Evolutionary conservation across 192 early-diverging fungal species (phyloP).

Genomic region (Umbelopsis isabellina): DNA sequence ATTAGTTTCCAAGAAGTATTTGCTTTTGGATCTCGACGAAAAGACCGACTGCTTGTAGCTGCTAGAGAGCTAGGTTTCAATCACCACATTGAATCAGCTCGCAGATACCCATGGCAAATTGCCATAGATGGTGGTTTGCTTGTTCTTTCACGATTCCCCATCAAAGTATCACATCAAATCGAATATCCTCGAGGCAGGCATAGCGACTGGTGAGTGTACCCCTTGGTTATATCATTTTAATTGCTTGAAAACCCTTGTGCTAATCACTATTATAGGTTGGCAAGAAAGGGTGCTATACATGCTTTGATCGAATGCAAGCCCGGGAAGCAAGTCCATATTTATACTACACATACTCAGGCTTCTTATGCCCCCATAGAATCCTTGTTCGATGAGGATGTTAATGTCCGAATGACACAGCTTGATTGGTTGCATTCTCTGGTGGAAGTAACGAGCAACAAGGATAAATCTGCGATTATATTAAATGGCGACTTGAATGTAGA

Average conservation of each 20-base stretch:
- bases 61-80: slow-evolving; percentile 72
- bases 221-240: background rate
- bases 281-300: slow-evolving; percentile 79
- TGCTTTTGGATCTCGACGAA: slow-evolving; percentile 69
- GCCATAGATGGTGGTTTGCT: slow-evolving; percentile 79
- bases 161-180: slow-evolving; percentile 58
- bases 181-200: slow-evolving; percentile 69
- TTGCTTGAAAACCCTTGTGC: background rate
- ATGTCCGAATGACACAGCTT: slow-evolving; percentile 67
- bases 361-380: slow-evolving; percentile 60
- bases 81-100: slow-evolving; percentile 62
- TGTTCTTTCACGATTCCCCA: slow-evolving; percentile 74
- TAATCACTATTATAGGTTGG: slow-evolving; percentile 45
- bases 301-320: slow-evolving; percentile 66
- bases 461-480: slow-evolving; percentile 33
- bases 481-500: slow-evolving; percentile 71
- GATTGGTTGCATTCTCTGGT: slow-evolving; percentile 67
- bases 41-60: slow-evolving; percentile 54
- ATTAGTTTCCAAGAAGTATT: slow-evolving; percentile 85
- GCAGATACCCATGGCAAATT: slow-evolving; percentile 62
- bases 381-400: slow-evolving; percentile 59
- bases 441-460: slow-evolving; percentile 47
- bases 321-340: slow-evolving; percentile 60
- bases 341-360: slow-evolving; percentile 87
- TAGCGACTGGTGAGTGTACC: slow-evolving; percentile 65